Base-by-base conservation (phyloP, 1,284 basidiomycete species). In the Agroathelia rolfsii region DNA sequence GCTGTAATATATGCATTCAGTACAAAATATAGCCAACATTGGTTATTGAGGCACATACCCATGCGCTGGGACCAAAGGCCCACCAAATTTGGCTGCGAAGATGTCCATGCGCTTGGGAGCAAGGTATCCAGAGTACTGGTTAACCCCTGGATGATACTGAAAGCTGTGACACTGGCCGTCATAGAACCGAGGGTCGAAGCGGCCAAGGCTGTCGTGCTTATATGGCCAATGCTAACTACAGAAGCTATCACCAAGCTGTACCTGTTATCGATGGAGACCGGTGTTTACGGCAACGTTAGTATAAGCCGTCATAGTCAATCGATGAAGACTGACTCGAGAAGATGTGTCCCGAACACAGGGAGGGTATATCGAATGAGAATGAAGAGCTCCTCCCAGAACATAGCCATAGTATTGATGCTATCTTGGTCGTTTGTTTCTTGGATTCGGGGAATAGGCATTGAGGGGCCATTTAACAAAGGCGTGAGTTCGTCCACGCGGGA, bases 21-120 rank as follows among this genome's bases (percentile, higher is more conserved):
- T n/a, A n/a, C n/a, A n/a, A n/a, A n/a, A n/a, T n/a, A n/a, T n/a
- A n/a, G n/a, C n/a, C n/a, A n/a, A n/a, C n/a, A n/a, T n/a, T n/a
- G n/a, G n/a, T n/a, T n/a, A n/a, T n/a, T n/a, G n/a, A n/a, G n/a
- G 30, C 33, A 58, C 75, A 36, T 39, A 81, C 77, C 59, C 84
- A 90, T 92, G 41, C 92, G 66, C 53, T 93, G 88, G 6, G 83
- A 64, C 90, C 90, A 94, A 1, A 95, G 64, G 3, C 90, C 90
- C 16, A 96, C 89, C 1, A 88, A 66, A 7, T 79, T 64, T 0
- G 89, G 90, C 24, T 84, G 72, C 2, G 73, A 56, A 7, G 85
- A 87, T 0, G 90, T 92, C 84, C 89, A 96, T 2, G 92, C 88
- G 14, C 83, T 73, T 0, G 92, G 92, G 0, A 96, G 69, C 47